Percentiles rank a stretch among this genome's conserved stretches.
These are phyloP conservation scores for Cunninghamia lanceolata DNA, from an alignment of 75 land plant species.

Conservation along the genomic window DNA sequence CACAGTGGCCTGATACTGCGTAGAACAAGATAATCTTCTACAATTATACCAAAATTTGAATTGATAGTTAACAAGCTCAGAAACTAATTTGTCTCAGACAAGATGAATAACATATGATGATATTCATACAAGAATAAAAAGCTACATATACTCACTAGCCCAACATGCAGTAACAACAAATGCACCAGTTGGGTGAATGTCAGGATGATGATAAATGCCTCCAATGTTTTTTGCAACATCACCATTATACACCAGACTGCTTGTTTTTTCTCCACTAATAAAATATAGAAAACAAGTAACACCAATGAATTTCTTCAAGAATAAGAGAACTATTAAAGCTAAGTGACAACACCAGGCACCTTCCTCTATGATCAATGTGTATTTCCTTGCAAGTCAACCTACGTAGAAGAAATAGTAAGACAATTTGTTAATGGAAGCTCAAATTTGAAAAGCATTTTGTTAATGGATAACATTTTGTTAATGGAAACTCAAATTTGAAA, in stretches of 20 bases:
- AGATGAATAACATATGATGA: no score
- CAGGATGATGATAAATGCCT: constrained; percentile 62
- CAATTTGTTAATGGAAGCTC: no score
- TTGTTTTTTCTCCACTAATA: background rate
- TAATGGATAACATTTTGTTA: background rate
- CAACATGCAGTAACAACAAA: constrained; percentile 65
- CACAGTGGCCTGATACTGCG: no score
- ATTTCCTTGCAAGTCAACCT: constrained; percentile 84
- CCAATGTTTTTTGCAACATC: constrained; percentile 55
- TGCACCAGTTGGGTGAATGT: constrained; percentile 61
- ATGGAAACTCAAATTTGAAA: background rate
- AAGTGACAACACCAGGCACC: constrained; percentile 38
- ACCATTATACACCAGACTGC: background rate
- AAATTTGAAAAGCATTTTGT: no score
- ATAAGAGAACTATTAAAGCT: background rate
- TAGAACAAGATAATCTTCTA: no score
- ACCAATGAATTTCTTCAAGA: background rate
- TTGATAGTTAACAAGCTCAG: no score
- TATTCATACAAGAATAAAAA: no score
- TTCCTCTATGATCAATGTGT: constrained; percentile 50
- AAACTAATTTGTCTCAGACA: no score
- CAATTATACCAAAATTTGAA: no score
- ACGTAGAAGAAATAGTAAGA: background rate
- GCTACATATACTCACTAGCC: constrained; percentile 48
- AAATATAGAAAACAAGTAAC: background rate